Percentiles rank a stretch among this genome's conserved stretches.
phyloP scores from a whole-genome alignment of 257 asterid species.

The Solanum lycopersicoides region DNA sequence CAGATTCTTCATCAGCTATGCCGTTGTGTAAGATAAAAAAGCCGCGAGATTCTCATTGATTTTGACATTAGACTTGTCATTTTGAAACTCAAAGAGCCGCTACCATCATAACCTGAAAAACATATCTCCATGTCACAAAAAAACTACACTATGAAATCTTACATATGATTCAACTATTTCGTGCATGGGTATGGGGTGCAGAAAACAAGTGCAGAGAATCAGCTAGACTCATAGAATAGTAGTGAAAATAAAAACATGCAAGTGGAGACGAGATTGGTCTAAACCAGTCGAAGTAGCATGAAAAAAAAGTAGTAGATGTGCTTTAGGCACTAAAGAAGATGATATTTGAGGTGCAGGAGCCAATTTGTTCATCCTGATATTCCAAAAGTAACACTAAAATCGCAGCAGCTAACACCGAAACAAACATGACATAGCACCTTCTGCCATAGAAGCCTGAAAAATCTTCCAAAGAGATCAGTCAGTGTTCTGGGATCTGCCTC shows the following conservation, averaged over 20 bases:
- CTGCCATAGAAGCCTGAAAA: background rate
- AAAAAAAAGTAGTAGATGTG: background rate
- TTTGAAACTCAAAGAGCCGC: background rate
- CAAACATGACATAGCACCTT: background rate
- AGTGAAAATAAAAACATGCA: background rate
- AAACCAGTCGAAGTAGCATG: background rate
- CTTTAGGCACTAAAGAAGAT: background rate
- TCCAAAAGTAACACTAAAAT: background rate
- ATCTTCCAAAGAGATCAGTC: background rate
- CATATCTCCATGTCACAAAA: background rate
- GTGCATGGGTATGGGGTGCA: background rate
- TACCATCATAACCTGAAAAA: background rate
- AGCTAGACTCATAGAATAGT: background rate
- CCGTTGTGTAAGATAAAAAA: background rate
- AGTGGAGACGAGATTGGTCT: background rate
- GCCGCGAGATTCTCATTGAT: background rate
- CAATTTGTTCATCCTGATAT: background rate
- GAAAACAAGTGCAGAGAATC: background rate
- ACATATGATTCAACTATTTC: background rate
- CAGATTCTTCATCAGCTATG: background rate
- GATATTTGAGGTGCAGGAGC: background rate
- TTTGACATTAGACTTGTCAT: background rate
- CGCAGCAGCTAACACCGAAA: background rate
- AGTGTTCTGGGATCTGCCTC: background rate
- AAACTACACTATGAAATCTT: background rate